Conservation (phyloP, 163 green algal genomes). For the Prototheca cutis region DNA sequence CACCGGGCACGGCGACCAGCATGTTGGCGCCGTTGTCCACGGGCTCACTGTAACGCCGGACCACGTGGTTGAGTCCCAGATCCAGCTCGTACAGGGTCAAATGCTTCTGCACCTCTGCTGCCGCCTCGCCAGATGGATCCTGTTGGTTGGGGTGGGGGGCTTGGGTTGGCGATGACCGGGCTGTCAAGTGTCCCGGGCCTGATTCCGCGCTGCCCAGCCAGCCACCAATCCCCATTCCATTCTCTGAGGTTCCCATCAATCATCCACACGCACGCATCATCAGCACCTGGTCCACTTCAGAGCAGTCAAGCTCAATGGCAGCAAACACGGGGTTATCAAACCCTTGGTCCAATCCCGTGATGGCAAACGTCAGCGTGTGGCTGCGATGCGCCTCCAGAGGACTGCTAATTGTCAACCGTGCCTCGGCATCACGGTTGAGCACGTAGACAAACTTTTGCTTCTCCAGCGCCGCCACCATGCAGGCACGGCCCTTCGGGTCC, state of each 20-base stretch:
- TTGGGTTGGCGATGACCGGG: too few species aligned
- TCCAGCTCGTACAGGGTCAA: constrained; percentile 97
- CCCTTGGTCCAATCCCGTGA: constrained; percentile 83
- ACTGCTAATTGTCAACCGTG: constrained; percentile 92
- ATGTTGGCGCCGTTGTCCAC: constrained; percentile 94
- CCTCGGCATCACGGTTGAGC: constrained; percentile 88
- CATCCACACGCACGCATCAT: background rate
- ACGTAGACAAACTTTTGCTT: constrained; percentile 99
- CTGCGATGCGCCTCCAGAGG: constrained; percentile 79
- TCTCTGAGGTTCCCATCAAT: too few species aligned
- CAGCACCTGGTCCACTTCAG: constrained; percentile 65
- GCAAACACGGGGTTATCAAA: constrained; percentile 99
- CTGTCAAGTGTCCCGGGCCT: too few species aligned
- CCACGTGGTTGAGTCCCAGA: constrained; percentile 95
- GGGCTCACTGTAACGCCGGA: constrained; percentile 71
- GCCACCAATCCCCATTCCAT: too few species aligned
- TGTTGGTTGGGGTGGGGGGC: too few species aligned
- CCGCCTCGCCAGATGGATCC: constrained; percentile 84
- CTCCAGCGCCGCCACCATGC: constrained; percentile 85
- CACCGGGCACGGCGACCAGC: constrained; percentile 88
- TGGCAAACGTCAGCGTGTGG: constrained; percentile 16
- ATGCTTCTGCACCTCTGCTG: constrained; percentile 85
- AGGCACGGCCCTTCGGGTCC: constrained; percentile 75
- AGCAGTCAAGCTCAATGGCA: constrained; percentile 96
- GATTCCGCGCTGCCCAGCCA: too few species aligned